These are phyloP conservation scores for Leccinum subgranulosum DNA, from an alignment of 768 basidiomycete species.

Conservation along the genomic window DNA sequence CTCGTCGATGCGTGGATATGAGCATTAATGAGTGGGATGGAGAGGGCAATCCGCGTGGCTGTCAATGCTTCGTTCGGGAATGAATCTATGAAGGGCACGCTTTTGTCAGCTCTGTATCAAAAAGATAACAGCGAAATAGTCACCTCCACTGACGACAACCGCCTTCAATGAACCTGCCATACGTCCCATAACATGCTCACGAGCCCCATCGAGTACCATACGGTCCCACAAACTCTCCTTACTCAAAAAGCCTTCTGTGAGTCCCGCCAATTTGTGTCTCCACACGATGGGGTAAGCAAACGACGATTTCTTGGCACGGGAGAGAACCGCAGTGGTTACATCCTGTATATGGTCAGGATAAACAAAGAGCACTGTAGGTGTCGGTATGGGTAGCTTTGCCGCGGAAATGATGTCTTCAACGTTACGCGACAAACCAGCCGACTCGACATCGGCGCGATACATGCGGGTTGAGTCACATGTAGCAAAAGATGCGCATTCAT, in stretches of 20 bases:
- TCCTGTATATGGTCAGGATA: constrained; percentile 59
- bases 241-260: constrained; percentile 71
- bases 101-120: background rate
- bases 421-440: constrained; percentile 25
- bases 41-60: constrained; percentile 69
- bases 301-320: constrained; percentile 50
- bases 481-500: constrained; percentile 70
- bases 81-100: constrained; percentile 36
- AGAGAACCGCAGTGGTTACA: constrained; percentile 51
- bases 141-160: constrained; percentile 74
- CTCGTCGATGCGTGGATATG: constrained; percentile 61
- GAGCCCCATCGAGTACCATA: constrained; percentile 66
- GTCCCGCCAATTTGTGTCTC: constrained; percentile 71
- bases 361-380: constrained; percentile 78
- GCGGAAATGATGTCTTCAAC: constrained; percentile 48
- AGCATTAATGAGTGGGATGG: constrained; percentile 68
- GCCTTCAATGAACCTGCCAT: constrained; percentile 60
- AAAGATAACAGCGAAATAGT: constrained; percentile 16
- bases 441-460: constrained; percentile 31
- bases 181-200: constrained; percentile 57
- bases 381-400: constrained; percentile 54
- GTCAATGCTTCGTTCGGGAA: constrained; percentile 50
- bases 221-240: constrained; percentile 86
- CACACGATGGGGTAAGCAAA: constrained; percentile 62
- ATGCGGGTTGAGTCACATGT: constrained; percentile 57